Evolutionary conservation across 1,284 basidiomycete species (phyloP), one percentile per base, ranked within the genome.

Genomic region (Calocybe gambosa): DNA sequence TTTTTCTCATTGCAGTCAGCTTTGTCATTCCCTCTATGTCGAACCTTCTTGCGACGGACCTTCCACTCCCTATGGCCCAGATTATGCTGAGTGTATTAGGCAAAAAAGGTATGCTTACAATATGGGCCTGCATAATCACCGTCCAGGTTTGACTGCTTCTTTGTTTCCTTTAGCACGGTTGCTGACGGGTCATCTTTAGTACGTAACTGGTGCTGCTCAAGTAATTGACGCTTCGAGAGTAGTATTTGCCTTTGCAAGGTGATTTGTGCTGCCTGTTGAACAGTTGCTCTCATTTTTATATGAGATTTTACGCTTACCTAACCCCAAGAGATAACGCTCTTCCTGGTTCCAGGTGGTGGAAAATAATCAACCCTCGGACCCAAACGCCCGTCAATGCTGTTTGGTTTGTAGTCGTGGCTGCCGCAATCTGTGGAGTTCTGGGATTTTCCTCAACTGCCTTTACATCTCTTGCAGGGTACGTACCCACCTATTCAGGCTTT

Each of bases 161-260:
- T 39, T 39, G 6, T 43, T 33, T 3, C 12, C 20, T 19, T 33
- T 38, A n/a, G 23, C 16, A n/a, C 19, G 13, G 16, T 13, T 7
- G 10, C 42, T 9, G 3, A 18, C n/a, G 5, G 33, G 46, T 19
- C 37, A 26, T 35, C 15, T 13, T 25, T 42, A 85, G 80, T 84
- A 74, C 53, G 82, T 84, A 23, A 84, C 82, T 0, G 83, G 83
- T 6, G 82, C 82, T 13, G 83, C 83, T n/a, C 82, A 86, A 61
- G 77, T 74, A 10, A 80, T 86, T 13, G 83, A 85, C 58, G 84
- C 84, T 13, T 86, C 83, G 31, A 78, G 85, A 7, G 83, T 85
- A 9, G 73, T 85, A 38, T 86, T 85, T 52, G 83, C 83, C 8
- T 87, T 86, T 57, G 80, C 83, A 19, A 68, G 84, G 25, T 83